Evolutionary conservation across 805 yeast genomes (phyloP), one percentile per base, ranked within the genome.

Genomic region (Deakozyma indianensis): DNA sequence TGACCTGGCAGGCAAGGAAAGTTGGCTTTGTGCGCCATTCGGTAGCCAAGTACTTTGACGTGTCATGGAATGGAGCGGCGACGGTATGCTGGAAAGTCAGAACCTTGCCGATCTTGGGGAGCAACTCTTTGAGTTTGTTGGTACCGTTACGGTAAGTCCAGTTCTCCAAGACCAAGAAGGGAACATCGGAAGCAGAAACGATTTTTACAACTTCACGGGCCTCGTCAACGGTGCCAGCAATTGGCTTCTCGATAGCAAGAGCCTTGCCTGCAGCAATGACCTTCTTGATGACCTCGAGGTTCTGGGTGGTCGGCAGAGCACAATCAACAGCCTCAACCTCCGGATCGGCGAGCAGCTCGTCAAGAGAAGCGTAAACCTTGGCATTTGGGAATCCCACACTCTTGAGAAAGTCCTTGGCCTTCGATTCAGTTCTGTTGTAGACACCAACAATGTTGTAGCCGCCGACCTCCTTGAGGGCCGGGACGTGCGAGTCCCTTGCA

Each of bases 1-100:
- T 80, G 55, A 90, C 68, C 64, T 70, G 88, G 0, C 96, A 96
- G 45, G 97, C 97, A 53, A 87, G 74, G 60, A 90, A 96, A 62
- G 85, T 80, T 25, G 97, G 96, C 42, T 79, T 70, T 59, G 74
- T 76, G 71, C 96, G 80, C 97, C 97, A 90, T 15, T 78, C 46
- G 1, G 96, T 88, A 42, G 61, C 59, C 51, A 69, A 64, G 60
- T 75, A 75, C 55, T 70, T 70, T 60, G 67, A 66, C 48, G 60
- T 53, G n/a, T 59, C 63, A 50, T 69, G 63, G 62, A 66, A 75
- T 20, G 80, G 69, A 5, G 77, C 78, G n/a, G 78, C 72, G 32
- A 58, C 55, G 50, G 61, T 64, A 51, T 58, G 62, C 38, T 51
- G 48, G 53, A 65, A 65, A 41, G 57, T 54, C 22, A 56, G 55